Conservation (phyloP, 1,139 yeast genomes). For the Lodderomyces theae region DNA sequence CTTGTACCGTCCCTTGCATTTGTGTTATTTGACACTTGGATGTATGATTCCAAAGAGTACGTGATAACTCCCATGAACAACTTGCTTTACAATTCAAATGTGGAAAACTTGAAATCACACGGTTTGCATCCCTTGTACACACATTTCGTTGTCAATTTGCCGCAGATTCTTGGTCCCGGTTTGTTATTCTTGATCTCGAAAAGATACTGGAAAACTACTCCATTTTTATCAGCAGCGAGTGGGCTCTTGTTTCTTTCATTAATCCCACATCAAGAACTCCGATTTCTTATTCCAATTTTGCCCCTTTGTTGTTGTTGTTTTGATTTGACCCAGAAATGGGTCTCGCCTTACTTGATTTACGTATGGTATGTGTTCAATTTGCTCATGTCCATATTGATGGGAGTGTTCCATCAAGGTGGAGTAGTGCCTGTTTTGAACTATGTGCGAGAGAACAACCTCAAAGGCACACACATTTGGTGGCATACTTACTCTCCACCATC, state of each 20-base stretch:
- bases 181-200: slow-evolving; percentile 37
- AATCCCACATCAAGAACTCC: slow-evolving; percentile 87
- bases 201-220: slow-evolving; percentile 42
- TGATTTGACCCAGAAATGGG: slow-evolving; percentile 31
- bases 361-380: slow-evolving; percentile 69
- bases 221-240: slow-evolving; percentile 59
- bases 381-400: slow-evolving; percentile 63
- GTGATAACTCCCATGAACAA: slow-evolving; percentile 77
- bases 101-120: slow-evolving; percentile 63
- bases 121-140: slow-evolving; percentile 81
- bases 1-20: slow-evolving; percentile 33
- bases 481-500: slow-evolving; percentile 91
- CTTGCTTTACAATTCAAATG: slow-evolving; percentile 61
- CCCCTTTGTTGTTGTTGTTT: slow-evolving; percentile 71
- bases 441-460: slow-evolving; percentile 15
- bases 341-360: slow-evolving; percentile 19
- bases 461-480: slow-evolving; percentile 72
- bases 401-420: slow-evolving; percentile 87
- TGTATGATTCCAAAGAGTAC: slow-evolving; percentile 15
- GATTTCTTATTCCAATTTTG: slow-evolving; percentile 75
- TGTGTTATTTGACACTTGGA: slow-evolving; percentile 54
- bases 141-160: slow-evolving; percentile 72
- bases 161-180: slow-evolving; percentile 79
- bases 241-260: slow-evolving; percentile 62
- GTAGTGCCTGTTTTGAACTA: slow-evolving; percentile 63